Percentiles rank a stretch among this genome's conserved stretches.
Conservation (phyloP, 2,329 filamentous ascomycete species). For the Cercospora zeae-maydis region DNA sequence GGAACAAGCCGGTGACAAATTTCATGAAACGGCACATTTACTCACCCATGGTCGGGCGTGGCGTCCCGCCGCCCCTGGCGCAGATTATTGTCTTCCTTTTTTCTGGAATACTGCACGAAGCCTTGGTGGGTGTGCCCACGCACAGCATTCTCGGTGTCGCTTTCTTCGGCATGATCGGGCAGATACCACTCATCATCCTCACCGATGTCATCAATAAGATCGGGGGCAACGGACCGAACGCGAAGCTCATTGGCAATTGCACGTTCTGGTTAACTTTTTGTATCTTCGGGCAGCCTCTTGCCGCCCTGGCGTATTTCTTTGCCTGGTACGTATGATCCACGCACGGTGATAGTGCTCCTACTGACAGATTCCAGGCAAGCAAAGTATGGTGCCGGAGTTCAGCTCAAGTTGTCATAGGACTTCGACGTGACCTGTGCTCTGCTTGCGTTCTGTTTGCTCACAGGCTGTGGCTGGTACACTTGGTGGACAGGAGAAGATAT, state of each 20-base stretch:
- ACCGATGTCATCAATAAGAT: conserved; percentile 78
- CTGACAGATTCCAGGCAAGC: conserved; percentile 50
- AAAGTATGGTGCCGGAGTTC: conserved; percentile 66
- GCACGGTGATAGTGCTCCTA: neutral
- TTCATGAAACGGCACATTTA: conserved; percentile 97
- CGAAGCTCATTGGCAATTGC: conserved; percentile 80
- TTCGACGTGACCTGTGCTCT: neutral
- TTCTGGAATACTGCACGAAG: conserved; percentile 84
- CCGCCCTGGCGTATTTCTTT: conserved; percentile 91
- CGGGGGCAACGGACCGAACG: conserved; percentile 60
- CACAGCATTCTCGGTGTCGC: conserved; percentile 73
- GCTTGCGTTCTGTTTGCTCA: neutral
- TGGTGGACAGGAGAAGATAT: neutral
- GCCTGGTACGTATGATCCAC: conserved; percentile 62
- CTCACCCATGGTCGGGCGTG: conserved; percentile 78
- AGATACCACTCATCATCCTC: conserved; percentile 79
- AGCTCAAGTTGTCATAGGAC: conserved; percentile 18
- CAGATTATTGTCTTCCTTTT: conserved; percentile 82
- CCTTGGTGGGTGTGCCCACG: conserved; percentile 89
- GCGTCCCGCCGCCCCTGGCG: conserved; percentile 67
- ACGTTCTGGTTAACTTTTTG: conserved; percentile 98
- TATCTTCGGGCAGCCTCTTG: conserved; percentile 89
- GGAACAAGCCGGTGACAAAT: conserved; percentile 96
- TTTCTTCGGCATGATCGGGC: conserved; percentile 89
- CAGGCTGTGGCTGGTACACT: neutral